Base-by-base conservation (phyloP, 805 yeast genomes). In the Alloascoidea africana region DNA sequence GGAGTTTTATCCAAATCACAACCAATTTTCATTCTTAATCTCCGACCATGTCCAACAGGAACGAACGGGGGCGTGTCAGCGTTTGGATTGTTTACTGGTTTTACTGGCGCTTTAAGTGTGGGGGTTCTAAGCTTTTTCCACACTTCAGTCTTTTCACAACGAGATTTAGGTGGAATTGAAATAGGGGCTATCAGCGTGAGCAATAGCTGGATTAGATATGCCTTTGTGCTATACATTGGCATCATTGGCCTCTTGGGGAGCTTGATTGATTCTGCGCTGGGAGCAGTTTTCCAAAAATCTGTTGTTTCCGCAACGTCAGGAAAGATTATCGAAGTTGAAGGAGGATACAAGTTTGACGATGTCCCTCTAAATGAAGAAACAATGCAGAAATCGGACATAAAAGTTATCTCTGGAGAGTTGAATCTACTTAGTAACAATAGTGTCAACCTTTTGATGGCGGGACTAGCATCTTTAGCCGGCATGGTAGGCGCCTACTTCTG, bases 61-160 rank as follows among this genome's bases (percentile, higher is more conserved):
- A 65, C 69, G 6, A 65, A 65, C 46, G 70, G 70, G 4, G 70
- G 68, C 14, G 57, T 65, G 1, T 51, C 68, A 0, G 44, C 36
- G 3, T 40, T 49, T 14, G 70, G 70, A 0, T 40, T 64, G 6
- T 18, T 44, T 2, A 59, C 60, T 13, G 69, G 64, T 1, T 32
- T 49, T 0, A 43, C 43, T 14, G 70, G 68, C 0, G 56, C 66
- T 1, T 45, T 52, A 4, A 39, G 55, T 4, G 53, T 65, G 16
- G 57, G 61, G 16, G 30, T 49, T 0, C 38, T 61, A 14, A 40
- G 63, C 3, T 41, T 49, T 2, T 35, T 50, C 5, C 47, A 54
- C 19, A 40, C 46, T 16, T 51, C 55, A 5, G 36, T 46, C 17
- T 41, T 44, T 18, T n/a, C 30, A 23, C 30, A 23, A 8, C 8